Percentiles rank a stretch among this genome's conserved stretches.
These are phyloP conservation scores for Chalciporus pseudorubinellus DNA, from an alignment of 768 basidiomycete species.

Conservation along the genomic window DNA sequence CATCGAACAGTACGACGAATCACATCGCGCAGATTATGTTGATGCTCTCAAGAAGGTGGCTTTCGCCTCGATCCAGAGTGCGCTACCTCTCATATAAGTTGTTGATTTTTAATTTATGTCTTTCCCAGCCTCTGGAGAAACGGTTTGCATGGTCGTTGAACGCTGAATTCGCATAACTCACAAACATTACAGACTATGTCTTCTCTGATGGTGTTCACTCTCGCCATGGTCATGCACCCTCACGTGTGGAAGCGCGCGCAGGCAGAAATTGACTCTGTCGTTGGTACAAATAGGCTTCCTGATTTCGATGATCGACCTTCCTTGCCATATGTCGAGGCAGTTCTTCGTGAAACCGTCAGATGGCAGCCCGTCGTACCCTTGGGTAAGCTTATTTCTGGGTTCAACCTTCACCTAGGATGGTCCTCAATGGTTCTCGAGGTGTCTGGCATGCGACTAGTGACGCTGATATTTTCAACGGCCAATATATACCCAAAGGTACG, in stretches of 20 bases:
- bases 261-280: background rate
- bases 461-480: constrained; percentile 26
- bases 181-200: background rate
- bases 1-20: background rate
- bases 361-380: background rate
- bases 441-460: constrained; percentile 19
- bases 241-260: constrained; percentile 6
- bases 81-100: background rate
- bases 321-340: constrained; percentile 9
- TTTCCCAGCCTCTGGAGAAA: background rate
- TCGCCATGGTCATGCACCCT: constrained; percentile 6
- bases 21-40: background rate
- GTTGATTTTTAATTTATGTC: background rate
- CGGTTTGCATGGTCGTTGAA: constrained; percentile 2
- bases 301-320: constrained; percentile 1
- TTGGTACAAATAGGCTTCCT: background rate
- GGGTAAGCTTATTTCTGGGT: background rate
- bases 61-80: constrained; percentile 3
- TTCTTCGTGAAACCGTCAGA: constrained; percentile 6
- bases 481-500: constrained; percentile 33
- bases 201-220: constrained; percentile 1
- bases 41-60: constrained; percentile 2
- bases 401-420: no score
- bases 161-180: background rate
- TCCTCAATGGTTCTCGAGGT: background rate